Conservation (phyloP, 2,329 filamentous ascomycete genomes). For the Monascus ruber region DNA sequence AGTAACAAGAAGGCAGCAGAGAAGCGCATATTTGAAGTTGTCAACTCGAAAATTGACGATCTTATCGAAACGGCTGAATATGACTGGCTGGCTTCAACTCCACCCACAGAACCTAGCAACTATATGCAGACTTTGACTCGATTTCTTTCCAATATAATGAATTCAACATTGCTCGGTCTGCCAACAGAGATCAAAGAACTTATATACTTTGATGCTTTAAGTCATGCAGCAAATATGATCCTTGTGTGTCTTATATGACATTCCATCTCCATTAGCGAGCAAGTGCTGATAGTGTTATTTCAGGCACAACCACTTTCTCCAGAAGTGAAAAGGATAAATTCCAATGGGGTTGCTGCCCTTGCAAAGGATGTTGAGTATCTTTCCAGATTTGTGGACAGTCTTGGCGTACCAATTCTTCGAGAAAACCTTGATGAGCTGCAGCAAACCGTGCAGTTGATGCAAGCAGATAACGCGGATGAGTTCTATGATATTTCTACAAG, state of each 20-base stretch:
- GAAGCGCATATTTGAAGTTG: constrained; percentile 94
- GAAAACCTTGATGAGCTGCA: constrained; percentile 87
- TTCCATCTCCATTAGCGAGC: background rate
- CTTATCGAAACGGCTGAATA: constrained; percentile 95
- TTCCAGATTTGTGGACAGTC: constrained; percentile 70
- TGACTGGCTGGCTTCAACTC: constrained; percentile 61
- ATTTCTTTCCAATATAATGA: constrained; percentile 95
- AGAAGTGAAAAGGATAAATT: constrained; percentile 75
- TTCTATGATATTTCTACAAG: constrained; percentile 86
- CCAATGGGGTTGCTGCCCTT: constrained; percentile 69
- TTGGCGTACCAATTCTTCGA: constrained; percentile 78
- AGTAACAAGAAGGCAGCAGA: constrained; percentile 91
- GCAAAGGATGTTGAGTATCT: constrained; percentile 76
- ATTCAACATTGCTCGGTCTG: constrained; percentile 80
- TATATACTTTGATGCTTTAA: constrained; percentile 93
- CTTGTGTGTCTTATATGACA: constrained; percentile 41
- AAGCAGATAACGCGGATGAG: constrained; percentile 80
- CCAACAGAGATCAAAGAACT: constrained; percentile 93
- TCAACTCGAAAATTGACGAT: constrained; percentile 98
- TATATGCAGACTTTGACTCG: constrained; percentile 93
- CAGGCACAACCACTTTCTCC: constrained; percentile 65
- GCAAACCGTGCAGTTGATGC: constrained; percentile 83
- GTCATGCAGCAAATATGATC: constrained; percentile 78
- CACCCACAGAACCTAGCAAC: constrained; percentile 64
- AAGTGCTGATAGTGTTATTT: constrained; percentile 8